A percentile compares a stretch with the other conserved stretches of the same genome.
phyloP scores from a whole-genome alignment of 1,139 yeast species.

The Meyerozyma sp. region DNA sequence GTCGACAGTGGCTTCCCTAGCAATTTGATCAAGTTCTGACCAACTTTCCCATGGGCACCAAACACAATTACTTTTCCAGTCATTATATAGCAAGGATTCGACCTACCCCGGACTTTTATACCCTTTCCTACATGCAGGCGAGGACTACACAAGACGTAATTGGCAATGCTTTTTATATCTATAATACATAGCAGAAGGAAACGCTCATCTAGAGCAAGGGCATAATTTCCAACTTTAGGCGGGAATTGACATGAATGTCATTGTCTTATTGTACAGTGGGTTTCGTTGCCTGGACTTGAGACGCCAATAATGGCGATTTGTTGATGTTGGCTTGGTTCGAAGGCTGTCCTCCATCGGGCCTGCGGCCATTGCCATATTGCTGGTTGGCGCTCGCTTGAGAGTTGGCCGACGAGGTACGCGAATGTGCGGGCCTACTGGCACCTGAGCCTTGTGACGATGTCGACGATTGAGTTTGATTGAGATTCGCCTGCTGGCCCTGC shows the following conservation, averaged over 20 bases:
- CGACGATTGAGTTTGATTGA: constrained; percentile 6
- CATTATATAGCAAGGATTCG: background rate
- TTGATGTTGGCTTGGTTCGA: background rate
- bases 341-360: background rate
- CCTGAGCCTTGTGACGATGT: background rate
- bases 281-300: background rate
- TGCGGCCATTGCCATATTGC: background rate
- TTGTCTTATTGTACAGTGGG: constrained; percentile 1
- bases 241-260: background rate
- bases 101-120: background rate
- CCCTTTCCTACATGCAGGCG: background rate
- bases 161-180: background rate
- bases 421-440: background rate
- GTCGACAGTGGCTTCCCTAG: constrained; percentile 17
- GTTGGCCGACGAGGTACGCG: background rate
- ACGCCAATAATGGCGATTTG: background rate
- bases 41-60: constrained; percentile 64
- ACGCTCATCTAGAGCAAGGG: background rate
- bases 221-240: background rate
- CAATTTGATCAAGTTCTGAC: constrained; percentile 30
- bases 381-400: background rate
- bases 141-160: background rate
- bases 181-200: constrained; percentile 1
- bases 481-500: constrained; percentile 40
- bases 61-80: constrained; percentile 23